Conservation (phyloP, 2,329 filamentous ascomycete genomes). For the Colletotrichum destructivum region DNA sequence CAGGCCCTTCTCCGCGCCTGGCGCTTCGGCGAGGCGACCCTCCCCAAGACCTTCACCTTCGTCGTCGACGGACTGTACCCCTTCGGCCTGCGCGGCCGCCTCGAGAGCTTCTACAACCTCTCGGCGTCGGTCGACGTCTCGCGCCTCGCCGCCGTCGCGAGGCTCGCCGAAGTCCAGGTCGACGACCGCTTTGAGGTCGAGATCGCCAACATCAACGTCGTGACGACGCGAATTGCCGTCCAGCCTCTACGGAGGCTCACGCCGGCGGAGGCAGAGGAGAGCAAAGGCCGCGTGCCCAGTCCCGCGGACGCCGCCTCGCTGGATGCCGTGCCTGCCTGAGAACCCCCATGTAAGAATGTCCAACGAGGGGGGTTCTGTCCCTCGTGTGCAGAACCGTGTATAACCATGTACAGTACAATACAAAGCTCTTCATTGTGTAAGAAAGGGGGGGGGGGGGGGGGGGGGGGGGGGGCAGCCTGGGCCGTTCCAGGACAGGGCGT, state of each 20-base stretch:
- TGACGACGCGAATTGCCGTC: conserved; percentile 33
- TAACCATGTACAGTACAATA: not conserved
- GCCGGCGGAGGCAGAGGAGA: not conserved
- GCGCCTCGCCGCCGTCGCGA: conserved; percentile 55
- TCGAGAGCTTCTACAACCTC: conserved; percentile 66
- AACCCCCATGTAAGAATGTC: not conserved
- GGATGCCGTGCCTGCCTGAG: not conserved
- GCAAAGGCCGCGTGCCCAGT: not conserved
- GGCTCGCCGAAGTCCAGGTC: conserved; percentile 59
- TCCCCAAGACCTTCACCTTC: conserved; percentile 66
- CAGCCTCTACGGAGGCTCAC: conserved; percentile 12
- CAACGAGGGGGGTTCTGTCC: not conserved
- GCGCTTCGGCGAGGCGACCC: conserved; percentile 64
- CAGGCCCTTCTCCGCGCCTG: conserved; percentile 74
- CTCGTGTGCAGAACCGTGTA: not conserved
- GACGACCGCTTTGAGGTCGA: conserved; percentile 72
- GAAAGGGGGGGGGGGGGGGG: too few species aligned
- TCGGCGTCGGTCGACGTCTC: conserved; percentile 58
- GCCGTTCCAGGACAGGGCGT: not conserved
- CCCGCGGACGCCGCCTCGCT: not conserved
- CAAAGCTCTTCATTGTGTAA: conserved; percentile 6
- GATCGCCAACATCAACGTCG: conserved; percentile 67
- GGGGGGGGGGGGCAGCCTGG: too few species aligned
- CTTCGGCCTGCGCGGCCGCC: conserved; percentile 56
- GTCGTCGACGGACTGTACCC: conserved; percentile 58